Evolutionary conservation across 805 yeast genomes (phyloP).

Genomic region (Candida arabinofermentans): DNA sequence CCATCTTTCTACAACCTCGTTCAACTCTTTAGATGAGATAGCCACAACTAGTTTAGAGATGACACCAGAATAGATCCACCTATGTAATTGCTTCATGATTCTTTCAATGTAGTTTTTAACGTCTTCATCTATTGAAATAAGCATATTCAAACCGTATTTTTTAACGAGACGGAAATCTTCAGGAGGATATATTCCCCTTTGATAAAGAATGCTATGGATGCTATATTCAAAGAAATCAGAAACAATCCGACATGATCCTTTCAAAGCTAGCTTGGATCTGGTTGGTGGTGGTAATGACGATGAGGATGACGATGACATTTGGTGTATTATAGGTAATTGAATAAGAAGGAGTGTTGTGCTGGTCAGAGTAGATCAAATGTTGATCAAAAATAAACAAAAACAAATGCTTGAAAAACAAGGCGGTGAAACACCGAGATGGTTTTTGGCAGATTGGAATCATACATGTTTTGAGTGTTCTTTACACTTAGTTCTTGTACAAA

Average conservation of each 20-base stretch:
- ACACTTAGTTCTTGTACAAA: no score
- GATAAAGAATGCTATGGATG: conserved; percentile 77
- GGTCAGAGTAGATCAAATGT: no score
- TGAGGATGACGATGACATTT: background rate
- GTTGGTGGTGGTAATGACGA: no score
- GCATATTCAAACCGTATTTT: conserved; percentile 74
- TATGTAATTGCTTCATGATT: conserved; percentile 64
- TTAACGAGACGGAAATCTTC: conserved; percentile 76
- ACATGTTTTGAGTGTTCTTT: no score
- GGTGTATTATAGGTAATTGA: background rate
- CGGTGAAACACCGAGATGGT: no score
- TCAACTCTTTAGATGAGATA: conserved; percentile 62
- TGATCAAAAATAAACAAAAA: no score
- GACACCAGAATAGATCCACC: conserved; percentile 70
- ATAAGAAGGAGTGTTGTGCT: background rate
- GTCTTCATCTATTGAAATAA: conserved; percentile 72
- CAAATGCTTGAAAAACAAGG: no score
- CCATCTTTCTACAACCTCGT: conserved; percentile 81
- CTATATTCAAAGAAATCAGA: conserved; percentile 84
- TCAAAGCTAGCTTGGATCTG: conserved; percentile 52
- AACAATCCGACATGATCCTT: conserved; percentile 75
- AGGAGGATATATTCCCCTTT: conserved; percentile 84
- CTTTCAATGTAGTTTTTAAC: conserved; percentile 63
- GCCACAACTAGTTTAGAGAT: conserved; percentile 68
- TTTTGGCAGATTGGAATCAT: no score